Conservation (phyloP, 495 filamentous ascomycete genomes). For the Sordaria brevicollis region DNA sequence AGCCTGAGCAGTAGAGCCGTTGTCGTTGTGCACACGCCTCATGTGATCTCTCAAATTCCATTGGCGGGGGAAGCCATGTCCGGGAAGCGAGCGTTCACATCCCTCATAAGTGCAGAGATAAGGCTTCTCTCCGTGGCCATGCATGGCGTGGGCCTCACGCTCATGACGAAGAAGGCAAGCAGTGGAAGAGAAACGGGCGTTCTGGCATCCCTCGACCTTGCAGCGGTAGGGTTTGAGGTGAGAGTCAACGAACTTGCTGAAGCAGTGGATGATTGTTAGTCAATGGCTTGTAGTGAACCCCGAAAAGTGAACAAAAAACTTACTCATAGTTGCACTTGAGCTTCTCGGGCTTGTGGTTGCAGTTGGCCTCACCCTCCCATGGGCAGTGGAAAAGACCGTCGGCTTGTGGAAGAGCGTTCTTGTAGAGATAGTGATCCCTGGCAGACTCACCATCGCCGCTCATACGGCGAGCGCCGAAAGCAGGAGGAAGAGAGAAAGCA, state of each 20-base stretch:
- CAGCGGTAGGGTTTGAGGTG: slow-evolving; percentile 91
- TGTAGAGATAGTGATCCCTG: slow-evolving; percentile 69
- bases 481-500: slow-evolving; percentile 32
- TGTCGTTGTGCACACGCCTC: slow-evolving; percentile 83
- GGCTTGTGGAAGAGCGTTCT: slow-evolving; percentile 48
- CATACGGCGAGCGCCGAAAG: slow-evolving; percentile 32
- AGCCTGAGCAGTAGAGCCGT: slow-evolving; percentile 26
- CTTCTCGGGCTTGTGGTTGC: slow-evolving; percentile 77
- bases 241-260: slow-evolving; percentile 88
- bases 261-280: slow-evolving; percentile 21
- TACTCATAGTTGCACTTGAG: slow-evolving; percentile 98
- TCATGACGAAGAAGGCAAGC: slow-evolving; percentile 92
- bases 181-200: slow-evolving; percentile 80
- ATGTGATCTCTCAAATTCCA: slow-evolving; percentile 95
- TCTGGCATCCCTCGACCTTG: slow-evolving; percentile 67
- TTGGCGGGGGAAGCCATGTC: slow-evolving; percentile 81
- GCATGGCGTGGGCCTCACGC: slow-evolving; percentile 87
- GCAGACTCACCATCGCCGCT: slow-evolving; percentile 52
- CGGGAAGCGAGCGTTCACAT: slow-evolving; percentile 68
- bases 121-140: slow-evolving; percentile 85
- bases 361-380: slow-evolving; percentile 61
- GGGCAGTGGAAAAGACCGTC: slow-evolving; percentile 90
- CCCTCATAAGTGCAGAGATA: slow-evolving; percentile 75
- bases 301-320: slow-evolving; percentile 23
- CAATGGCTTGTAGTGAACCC: slow-evolving; percentile 1